These are phyloP conservation scores for Fusarium sp. DNA, from an alignment of 2,329 filamentous ascomycete genomes.

Conservation along the genomic window DNA sequence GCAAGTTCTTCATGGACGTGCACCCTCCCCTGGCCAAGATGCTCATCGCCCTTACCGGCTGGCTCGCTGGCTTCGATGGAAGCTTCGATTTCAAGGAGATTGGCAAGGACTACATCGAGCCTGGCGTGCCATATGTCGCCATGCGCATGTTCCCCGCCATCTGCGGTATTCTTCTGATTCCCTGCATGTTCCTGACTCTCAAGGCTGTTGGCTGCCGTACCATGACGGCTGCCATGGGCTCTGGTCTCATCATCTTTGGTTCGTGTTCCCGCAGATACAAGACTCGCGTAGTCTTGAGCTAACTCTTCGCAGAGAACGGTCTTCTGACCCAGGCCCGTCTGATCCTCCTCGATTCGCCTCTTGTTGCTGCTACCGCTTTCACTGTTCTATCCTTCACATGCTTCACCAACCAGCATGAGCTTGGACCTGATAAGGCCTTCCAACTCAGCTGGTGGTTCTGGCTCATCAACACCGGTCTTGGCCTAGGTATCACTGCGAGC, in stretches of 20 bases:
- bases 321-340: slow-evolving; percentile 93
- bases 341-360: slow-evolving; percentile 93
- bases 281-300: slow-evolving; percentile 33
- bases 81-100: slow-evolving; percentile 99
- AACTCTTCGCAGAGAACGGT: slow-evolving; percentile 76
- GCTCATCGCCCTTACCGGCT: slow-evolving; percentile 93
- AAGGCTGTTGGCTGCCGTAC: slow-evolving; percentile 91
- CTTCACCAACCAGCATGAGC: slow-evolving; percentile 97
- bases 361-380: slow-evolving; percentile 91
- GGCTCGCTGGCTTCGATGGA: slow-evolving; percentile 92
- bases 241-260: slow-evolving; percentile 91
- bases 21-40: slow-evolving; percentile 97
- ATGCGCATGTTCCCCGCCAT: slow-evolving; percentile 95
- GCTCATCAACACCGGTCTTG: slow-evolving; percentile 84
- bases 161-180: slow-evolving; percentile 85
- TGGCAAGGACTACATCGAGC: slow-evolving; percentile 97
- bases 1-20: slow-evolving; percentile 99
- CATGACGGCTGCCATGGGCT: slow-evolving; percentile 81
- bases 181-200: slow-evolving; percentile 91
- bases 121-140: slow-evolving; percentile 92
- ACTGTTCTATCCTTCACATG: slow-evolving; percentile 89
- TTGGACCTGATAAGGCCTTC: slow-evolving; percentile 88
- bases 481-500: slow-evolving; percentile 87
- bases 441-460: slow-evolving; percentile 97
- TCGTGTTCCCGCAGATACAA: slow-evolving; percentile 49